Evolutionary conservation across 1,284 basidiomycete genomes (phyloP), one percentile per base, ranked within the genome.

Genomic region (Porogramme epimiltina): DNA sequence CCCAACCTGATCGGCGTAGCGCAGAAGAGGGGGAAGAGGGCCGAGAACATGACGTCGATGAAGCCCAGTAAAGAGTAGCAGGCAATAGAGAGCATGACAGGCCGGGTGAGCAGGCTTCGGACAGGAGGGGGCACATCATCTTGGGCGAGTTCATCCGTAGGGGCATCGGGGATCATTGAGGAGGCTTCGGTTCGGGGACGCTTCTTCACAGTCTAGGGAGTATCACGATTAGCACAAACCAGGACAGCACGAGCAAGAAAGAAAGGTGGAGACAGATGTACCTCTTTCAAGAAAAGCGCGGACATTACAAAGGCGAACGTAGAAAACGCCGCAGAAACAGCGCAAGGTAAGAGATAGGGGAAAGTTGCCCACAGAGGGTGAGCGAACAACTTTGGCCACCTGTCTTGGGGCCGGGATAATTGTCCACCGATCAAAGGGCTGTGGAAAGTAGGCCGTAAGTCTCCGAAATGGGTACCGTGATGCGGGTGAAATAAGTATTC

Each of bases 41-140:
- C 40, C 22, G 24, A 80, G 75, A 61, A 79, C 76, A 2, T 80
- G 47, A 89, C 86, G 47, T 89, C 85, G 22, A 87, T 71, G 15
- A 89, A 73, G 4, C 80, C 79, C 9, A 89, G 73, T 23, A 67
- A 68, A n/a, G 79, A 82, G 63, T 88, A 89, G 62, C 85, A 87
- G n/a, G 70, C 69, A 4, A 81, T 78, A 3, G 86, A 79, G 49
- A 85, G 67, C 45, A 86, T 64, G 10, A 90, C 84, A 5, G 71
- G 77, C 20, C 64, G 57, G 3, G 65, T 67, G 33, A 74, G 56
- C 18, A 74, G 55, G n/a, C 71, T 63, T 13, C 74, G 74, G 40
- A 41, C 20, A 22, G 40, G 40, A 6, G 77, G 64, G 50, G 65
- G 65, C 33, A 57, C 56, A 33, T 66, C 63, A n/a, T n/a, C n/a